Evolutionary conservation across 2,329 filamentous ascomycete genomes (phyloP), one percentile per base, ranked within the genome.

Genomic region (Aspergillus fumigatiaffinis): DNA sequence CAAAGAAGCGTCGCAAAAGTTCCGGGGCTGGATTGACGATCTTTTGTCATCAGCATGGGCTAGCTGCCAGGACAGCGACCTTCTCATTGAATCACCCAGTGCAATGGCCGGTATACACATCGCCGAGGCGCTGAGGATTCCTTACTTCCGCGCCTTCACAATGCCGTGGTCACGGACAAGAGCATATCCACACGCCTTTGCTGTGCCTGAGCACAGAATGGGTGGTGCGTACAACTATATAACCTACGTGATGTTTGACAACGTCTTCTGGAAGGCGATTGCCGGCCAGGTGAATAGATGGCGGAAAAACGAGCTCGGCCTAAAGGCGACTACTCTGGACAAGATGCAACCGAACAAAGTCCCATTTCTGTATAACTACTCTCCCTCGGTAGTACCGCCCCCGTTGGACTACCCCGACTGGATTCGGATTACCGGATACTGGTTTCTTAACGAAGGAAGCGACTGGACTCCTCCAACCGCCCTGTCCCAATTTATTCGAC

Each of bases 21-120:
- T 97, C 75, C 88, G 94, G 54, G 88, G 87, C n/a, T 99, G 94
- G 92, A 87, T 99, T 20, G 92, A 97, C 66, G 89, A 91, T 47
- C 83, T 99, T 23, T 84, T 97, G 38, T 82, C 82, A 17, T 92
- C 91, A 17, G 87, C 92, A 0, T 97, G 89, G 86, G 75, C 78
- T 47, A 91, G 91, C 1, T 97, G 93, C 68, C 86, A 96, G 73
- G 89, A 87, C 25, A 89, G 89, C 1, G 93, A 99, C 71, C 78
- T 99, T 32, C 80, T 99, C 42, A 96, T 99, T 59, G 94, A 99
- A 73, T 96, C 91, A 50, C 94, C 94, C 0, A 96, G 91, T 56
- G 92, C 94, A 14, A 99, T 99, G 94, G 92, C 89, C 0, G 94
- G 94, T 26, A 96, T 99, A 54, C 94, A 99, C 73, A 96, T 99